These are phyloP conservation scores for Coemansia sp. DNA, from an alignment of 192 early-diverging fungal genomes.

Conservation along the genomic window DNA sequence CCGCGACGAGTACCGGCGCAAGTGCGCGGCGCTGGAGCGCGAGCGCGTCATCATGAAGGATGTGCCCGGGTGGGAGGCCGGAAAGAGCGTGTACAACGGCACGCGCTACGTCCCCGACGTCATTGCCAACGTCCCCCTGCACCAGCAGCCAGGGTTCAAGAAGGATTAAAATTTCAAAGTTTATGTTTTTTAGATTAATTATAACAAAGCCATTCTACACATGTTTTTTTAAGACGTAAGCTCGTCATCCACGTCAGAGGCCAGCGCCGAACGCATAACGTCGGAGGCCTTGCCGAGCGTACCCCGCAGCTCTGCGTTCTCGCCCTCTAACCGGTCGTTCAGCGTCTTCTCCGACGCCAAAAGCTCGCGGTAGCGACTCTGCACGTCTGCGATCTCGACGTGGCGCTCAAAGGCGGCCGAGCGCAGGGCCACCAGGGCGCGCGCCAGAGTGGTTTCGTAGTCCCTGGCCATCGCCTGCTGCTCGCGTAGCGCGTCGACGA, in stretches of 20 bases:
- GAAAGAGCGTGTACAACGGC: conserved; percentile 91
- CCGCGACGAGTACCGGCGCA: conserved; percentile 83
- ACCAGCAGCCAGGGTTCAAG: conserved; percentile 41
- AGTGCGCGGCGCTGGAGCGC: conserved; percentile 63
- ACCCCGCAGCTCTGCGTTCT: conserved; percentile 26
- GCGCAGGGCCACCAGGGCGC: conserved; percentile 30
- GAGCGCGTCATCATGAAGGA: conserved; percentile 89
- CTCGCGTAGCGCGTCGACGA: conserved; percentile 33
- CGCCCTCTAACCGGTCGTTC: conserved; percentile 23
- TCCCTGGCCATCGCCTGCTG: conserved; percentile 42
- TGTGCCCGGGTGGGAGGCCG: conserved; percentile 69
- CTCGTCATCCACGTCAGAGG: neutral
- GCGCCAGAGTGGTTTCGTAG: conserved; percentile 39
- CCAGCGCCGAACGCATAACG: conserved; percentile 19
- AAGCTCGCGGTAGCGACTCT: conserved; percentile 33
- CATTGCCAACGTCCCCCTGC: conserved; percentile 48
- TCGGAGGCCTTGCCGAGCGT: conserved; percentile 26
- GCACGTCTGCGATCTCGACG: conserved; percentile 25
- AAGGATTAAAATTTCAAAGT: conserved; percentile 12
- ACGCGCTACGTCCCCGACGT: conserved; percentile 64
- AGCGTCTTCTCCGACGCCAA: conserved; percentile 26
- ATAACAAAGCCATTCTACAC: neutral
- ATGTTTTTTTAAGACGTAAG: neutral
- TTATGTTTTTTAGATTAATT: conserved; percentile 2
- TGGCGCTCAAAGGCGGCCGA: conserved; percentile 39